phyloP scores from a whole-genome alignment of 75 land plant species.

The Cupressus sempervirens region DNA sequence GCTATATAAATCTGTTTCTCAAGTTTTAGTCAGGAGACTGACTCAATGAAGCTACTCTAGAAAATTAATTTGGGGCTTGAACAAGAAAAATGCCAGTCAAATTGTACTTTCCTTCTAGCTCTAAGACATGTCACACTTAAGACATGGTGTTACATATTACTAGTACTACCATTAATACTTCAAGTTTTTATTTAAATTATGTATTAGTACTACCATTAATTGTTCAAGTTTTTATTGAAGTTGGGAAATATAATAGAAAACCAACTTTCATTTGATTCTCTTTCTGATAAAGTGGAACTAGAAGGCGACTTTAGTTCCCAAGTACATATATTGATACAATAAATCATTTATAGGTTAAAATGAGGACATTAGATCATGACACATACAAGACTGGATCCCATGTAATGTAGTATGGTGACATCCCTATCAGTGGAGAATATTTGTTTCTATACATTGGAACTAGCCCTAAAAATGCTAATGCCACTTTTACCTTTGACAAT shows the following conservation, averaged over 20 bases:
- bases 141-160: neutral
- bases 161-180: no score
- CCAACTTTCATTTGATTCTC: no score
- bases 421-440: slow-evolving; percentile 33
- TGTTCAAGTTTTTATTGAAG: neutral
- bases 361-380: slow-evolving; percentile 50
- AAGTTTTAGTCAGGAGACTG: neutral
- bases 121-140: neutral
- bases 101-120: neutral
- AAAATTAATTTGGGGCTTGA: neutral
- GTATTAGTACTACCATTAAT: neutral
- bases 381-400: slow-evolving; percentile 68
- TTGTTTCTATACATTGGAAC: slow-evolving; percentile 65
- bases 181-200: no score
- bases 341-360: slow-evolving; percentile 51
- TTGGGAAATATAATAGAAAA: neutral
- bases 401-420: slow-evolving; percentile 83
- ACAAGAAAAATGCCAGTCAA: neutral
- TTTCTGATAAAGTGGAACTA: neutral
- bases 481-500: slow-evolving; percentile 35
- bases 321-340: neutral
- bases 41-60: neutral
- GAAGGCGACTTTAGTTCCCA: neutral
- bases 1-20: neutral
- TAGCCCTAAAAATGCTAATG: slow-evolving; percentile 72